Evolutionary conservation across 306 rosid species (phyloP), one percentile per base, ranked within the genome.

Genomic region (Casuarina glauca): DNA sequence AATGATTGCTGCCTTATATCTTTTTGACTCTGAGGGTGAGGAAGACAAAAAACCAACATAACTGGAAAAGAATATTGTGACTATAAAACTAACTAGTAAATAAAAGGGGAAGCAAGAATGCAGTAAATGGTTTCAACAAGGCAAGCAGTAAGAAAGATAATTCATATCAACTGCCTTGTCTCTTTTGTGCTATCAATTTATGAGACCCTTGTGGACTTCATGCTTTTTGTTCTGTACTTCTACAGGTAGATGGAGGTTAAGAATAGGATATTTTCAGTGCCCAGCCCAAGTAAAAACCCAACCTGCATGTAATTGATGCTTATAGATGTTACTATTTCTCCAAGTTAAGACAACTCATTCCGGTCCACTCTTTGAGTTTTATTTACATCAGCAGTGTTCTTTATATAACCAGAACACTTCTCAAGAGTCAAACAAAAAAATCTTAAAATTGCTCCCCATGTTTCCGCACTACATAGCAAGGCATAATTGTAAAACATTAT

Each of bases 1-100:
- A 84, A 95, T 91, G 75, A 93, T 88, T 57, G 86, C 99, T 42
- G 99, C 99, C 87, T 95, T 95, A 67, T 74, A 86, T 84, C 80
- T 85, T 76, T 95, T 93, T 46, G 97, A 92, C 78, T 85, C 99
- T 95, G 89, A 76, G 73, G 49, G 80, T 80, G 85, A 51, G 66
- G 77, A 35, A 32, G 38, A 71, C 82, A 60, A 63, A 77, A 43
- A 73, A 61, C 64, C 77, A 72, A 76, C 6, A 16, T 78, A 49
- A 19, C 73, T 55, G 63, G 58, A 55, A 80, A 45, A 69, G 52
- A 48, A 69, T 71, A 53, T 75, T 9, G 76, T 32, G 78, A 53
- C 0, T 3, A 35, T 9, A 9, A 9, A 81, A 70, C 75, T 48
- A 60, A 26, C 8, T 26, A 68, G 60, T 62, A 63, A 52, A 54